phyloP scores from a whole-genome alignment of 805 yeast genomes.

The Candida patagonica region DNA sequence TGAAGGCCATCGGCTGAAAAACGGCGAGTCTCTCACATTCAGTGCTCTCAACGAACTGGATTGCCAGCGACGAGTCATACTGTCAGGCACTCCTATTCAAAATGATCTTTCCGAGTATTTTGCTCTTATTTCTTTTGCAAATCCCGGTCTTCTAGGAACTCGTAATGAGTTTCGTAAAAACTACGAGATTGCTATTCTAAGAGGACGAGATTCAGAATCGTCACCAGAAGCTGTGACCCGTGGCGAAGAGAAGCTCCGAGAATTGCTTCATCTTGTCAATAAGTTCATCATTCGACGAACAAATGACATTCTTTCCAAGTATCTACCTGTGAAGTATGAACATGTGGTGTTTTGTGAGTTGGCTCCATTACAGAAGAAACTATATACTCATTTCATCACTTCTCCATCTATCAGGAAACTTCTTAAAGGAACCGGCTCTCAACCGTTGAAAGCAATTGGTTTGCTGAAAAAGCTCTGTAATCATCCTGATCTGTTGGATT shows the following conservation, averaged over 20 bases:
- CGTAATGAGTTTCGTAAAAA: conserved; percentile 75
- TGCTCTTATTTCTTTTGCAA: conserved; percentile 81
- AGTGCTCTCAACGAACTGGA: conserved; percentile 76
- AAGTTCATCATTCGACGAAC: conserved; percentile 91
- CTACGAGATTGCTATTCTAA: conserved; percentile 69
- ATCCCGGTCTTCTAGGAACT: conserved; percentile 86
- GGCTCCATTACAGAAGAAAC: conserved; percentile 60
- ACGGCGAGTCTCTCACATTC: conserved; percentile 88
- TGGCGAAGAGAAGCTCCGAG: conserved; percentile 62
- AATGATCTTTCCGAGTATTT: conserved; percentile 92
- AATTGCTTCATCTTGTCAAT: conserved; percentile 68
- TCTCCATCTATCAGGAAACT: conserved; percentile 68
- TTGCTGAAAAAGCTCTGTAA: conserved; percentile 82
- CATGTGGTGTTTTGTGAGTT: conserved; percentile 90
- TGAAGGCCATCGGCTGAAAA: conserved; percentile 75
- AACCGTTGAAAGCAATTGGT: conserved; percentile 85
- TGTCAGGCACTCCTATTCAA: conserved; percentile 96
- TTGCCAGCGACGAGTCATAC: conserved; percentile 80
- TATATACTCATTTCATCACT: conserved; percentile 67
- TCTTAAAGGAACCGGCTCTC: conserved; percentile 49
- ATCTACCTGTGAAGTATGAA: conserved; percentile 91
- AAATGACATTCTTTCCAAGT: conserved; percentile 87
- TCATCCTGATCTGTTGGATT: conserved; percentile 77
- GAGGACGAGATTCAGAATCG: conserved; percentile 86
- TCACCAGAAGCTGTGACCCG: conserved; percentile 62